Percentiles rank a stretch among this genome's conserved stretches.
Conservation (phyloP, 2,329 filamentous ascomycete genomes). For the Coniochaeta prunicola region DNA sequence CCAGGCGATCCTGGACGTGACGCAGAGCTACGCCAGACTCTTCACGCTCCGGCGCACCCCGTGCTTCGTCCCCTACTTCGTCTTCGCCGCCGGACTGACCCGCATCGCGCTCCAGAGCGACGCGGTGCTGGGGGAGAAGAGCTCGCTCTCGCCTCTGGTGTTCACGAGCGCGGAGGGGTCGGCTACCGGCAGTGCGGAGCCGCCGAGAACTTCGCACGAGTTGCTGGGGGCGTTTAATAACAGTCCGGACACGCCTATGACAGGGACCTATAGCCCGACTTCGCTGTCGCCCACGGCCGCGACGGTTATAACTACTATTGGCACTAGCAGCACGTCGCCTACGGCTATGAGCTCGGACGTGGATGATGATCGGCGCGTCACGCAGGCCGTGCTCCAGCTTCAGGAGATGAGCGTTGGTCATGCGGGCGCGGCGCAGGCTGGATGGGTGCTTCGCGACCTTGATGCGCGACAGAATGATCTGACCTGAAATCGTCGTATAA, state of each 20-base stretch:
- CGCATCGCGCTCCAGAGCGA: neutral
- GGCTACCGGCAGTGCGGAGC: neutral
- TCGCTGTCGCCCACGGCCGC: neutral
- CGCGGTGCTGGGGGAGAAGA: too few relatives aligned
- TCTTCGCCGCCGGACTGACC: conserved; percentile 10
- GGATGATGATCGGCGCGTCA: neutral
- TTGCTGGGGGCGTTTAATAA: neutral
- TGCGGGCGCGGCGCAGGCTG: neutral
- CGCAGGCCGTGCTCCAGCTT: neutral
- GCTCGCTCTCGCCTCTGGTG: neutral
- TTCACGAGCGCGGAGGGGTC: too few relatives aligned
- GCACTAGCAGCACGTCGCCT: neutral
- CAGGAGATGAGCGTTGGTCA: neutral
- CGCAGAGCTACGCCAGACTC: conserved; percentile 19
- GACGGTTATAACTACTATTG: neutral
- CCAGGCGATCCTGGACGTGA: conserved; percentile 23
- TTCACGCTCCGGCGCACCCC: conserved; percentile 22
- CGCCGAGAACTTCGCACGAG: neutral
- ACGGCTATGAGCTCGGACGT: neutral
- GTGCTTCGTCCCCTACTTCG: conserved; percentile 22
- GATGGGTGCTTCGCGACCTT: neutral
- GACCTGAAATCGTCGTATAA: neutral
- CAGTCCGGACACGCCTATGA: neutral
- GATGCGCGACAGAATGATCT: neutral
- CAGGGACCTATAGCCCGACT: neutral